Conservation (phyloP, 306 rosid genomes). For the Cicer chorassanicum region DNA sequence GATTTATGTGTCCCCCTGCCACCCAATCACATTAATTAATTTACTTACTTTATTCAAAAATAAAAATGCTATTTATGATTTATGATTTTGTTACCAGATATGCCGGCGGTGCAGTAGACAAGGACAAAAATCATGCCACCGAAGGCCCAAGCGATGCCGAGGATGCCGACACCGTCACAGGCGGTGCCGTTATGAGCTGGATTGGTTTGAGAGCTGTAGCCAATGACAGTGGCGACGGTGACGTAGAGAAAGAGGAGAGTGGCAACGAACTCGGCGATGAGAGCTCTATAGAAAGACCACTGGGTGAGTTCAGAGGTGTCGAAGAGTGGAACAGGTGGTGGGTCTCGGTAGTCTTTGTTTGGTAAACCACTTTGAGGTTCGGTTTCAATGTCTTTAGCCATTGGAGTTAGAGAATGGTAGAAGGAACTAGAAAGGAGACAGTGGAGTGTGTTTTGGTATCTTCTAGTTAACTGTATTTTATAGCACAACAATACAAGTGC, state of each 20-base stretch:
- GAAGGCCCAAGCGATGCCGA: constrained; percentile 63
- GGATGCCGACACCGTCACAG: constrained; percentile 52
- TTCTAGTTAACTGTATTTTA: background rate
- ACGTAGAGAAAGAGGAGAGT: constrained; percentile 82
- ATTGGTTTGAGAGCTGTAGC: constrained; percentile 44
- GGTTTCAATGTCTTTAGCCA: constrained; percentile 56
- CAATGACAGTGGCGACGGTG: constrained; percentile 57
- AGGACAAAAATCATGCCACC: constrained; percentile 66
- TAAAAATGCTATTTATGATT: too few relatives aligned
- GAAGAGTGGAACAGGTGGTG: constrained; percentile 70
- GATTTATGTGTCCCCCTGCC: constrained; percentile 59
- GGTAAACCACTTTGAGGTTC: constrained; percentile 16
- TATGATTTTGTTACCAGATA: constrained; percentile 41
- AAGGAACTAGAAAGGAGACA: too few relatives aligned
- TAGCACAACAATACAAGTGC: background rate
- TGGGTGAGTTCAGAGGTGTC: constrained; percentile 60
- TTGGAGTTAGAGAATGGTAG: constrained; percentile 6
- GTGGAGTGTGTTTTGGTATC: too few relatives aligned
- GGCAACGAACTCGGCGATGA: constrained; percentile 89
- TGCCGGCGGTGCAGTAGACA: constrained; percentile 64
- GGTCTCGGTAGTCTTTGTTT: constrained; percentile 79
- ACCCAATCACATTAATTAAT: background rate
- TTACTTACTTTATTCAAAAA: too few relatives aligned
- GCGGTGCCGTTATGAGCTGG: background rate
- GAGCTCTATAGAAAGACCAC: constrained; percentile 90